Evolutionary conservation across 768 basidiomycete genomes (phyloP).

Genomic region (Tulasnella sp.): DNA sequence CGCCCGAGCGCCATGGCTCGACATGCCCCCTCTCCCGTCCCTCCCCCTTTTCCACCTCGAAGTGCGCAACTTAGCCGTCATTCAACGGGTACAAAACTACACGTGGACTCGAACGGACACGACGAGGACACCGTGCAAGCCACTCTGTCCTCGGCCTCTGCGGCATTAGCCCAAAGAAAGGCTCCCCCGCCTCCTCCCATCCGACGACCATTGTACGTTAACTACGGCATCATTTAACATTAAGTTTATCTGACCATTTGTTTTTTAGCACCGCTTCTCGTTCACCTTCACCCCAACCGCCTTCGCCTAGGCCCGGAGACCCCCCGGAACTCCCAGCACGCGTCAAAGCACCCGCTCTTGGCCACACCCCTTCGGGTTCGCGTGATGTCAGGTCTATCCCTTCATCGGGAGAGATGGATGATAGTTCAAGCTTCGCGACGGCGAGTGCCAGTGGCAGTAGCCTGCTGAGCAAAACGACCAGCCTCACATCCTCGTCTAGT

Average conservation of each 20-base stretch:
- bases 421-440: neutral
- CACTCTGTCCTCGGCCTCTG: neutral
- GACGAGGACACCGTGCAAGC: neutral
- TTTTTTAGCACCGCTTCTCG: neutral
- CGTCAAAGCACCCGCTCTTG: neutral
- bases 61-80: neutral
- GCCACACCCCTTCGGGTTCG: neutral
- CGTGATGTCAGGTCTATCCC: neutral
- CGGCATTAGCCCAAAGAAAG: conserved; percentile 1
- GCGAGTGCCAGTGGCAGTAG: conserved; percentile 6
- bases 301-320: neutral
- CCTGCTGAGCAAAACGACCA: neutral
- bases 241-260: neutral
- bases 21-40: neutral
- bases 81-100: neutral
- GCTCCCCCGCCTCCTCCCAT: neutral
- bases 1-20: neutral
- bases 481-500: neutral
- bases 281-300: conserved; percentile 16
- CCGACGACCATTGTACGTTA: neutral
- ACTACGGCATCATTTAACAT: neutral
- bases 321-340: neutral
- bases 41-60: neutral
- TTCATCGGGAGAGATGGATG: neutral
- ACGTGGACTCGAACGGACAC: neutral